Evolutionary conservation across 495 filamentous ascomycete genomes (phyloP).

Genomic region (Hypoxylon fragiforme): DNA sequence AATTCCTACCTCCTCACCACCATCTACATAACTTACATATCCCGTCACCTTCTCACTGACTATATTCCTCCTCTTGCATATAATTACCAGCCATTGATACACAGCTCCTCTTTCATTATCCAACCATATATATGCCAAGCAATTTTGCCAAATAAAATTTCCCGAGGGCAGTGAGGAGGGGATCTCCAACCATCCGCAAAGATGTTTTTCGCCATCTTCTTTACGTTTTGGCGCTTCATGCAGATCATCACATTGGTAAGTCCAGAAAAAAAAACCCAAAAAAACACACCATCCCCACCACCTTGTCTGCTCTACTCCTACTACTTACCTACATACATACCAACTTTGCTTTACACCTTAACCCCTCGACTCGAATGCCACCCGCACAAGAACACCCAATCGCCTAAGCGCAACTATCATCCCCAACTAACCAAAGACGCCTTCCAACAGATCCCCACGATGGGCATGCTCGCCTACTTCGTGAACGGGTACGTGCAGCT

Average conservation of each 20-base stretch:
- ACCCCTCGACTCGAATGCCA: not conserved
- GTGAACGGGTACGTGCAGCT: conserved; percentile 70
- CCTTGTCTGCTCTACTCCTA: no score
- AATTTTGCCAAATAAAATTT: no score
- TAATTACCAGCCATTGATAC: no score
- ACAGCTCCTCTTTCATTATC: not conserved
- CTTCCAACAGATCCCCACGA: conserved; percentile 66
- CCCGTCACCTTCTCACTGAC: conserved; percentile 8
- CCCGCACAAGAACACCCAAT: not conserved
- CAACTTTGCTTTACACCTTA: no score
- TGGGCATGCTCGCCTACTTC: conserved; percentile 89
- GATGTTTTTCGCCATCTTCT: conserved; percentile 79
- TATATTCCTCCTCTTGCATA: not conserved
- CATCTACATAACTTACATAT: no score
- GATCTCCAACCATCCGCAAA: no score
- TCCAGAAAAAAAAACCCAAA: no score
- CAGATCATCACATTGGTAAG: conserved; percentile 76
- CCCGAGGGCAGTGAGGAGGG: no score
- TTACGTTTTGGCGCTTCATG: conserved; percentile 79
- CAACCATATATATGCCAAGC: no score
- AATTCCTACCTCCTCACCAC: no score
- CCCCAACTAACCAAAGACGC: conserved; percentile 1
- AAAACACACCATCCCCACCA: no score
- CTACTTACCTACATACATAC: no score
- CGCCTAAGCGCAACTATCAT: not conserved